Conservation (phyloP, 116 monocot genomes). For the Dioscorea cayenensis region DNA sequence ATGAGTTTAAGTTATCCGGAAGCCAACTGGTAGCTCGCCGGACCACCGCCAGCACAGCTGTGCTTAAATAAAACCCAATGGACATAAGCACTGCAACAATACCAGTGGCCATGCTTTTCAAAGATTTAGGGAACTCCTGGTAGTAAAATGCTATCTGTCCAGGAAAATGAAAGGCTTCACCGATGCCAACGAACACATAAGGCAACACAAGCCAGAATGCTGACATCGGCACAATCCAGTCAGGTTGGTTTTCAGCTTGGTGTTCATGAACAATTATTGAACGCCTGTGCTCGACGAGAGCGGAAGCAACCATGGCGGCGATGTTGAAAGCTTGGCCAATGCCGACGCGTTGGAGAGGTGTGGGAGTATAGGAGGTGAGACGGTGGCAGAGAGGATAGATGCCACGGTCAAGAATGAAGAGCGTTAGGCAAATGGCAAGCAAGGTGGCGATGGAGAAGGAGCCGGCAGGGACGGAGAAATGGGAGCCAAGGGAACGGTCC, state of each 20-base stretch:
- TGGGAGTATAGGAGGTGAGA: slow-evolving; percentile 4
- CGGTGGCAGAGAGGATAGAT: slow-evolving; percentile 5
- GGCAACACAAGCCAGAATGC: slow-evolving; percentile 28
- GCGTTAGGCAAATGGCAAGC: slow-evolving; percentile 2
- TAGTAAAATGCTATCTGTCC: slow-evolving; percentile 30
- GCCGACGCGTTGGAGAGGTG: slow-evolving; percentile 32
- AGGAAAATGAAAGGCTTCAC: slow-evolving; percentile 31
- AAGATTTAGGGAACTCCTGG: slow-evolving; percentile 30
- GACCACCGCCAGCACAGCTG: slow-evolving; percentile 7
- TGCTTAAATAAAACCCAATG: slow-evolving; percentile 23
- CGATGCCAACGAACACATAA: slow-evolving; percentile 12
- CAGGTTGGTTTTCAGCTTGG: not conserved
- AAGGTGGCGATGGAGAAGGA: not conserved
- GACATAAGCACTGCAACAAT: slow-evolving; percentile 17
- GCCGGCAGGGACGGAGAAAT: not conserved
- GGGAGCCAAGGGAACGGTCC: not conserved
- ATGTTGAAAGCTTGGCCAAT: slow-evolving; percentile 20
- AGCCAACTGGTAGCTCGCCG: slow-evolving; percentile 27
- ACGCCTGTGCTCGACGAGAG: slow-evolving; percentile 14
- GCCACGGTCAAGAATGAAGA: slow-evolving; percentile 24
- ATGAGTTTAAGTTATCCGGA: slow-evolving; percentile 24
- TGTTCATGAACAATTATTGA: not conserved
- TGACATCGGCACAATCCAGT: slow-evolving; percentile 7
- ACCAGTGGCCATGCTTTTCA: slow-evolving; percentile 23
- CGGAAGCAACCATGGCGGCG: slow-evolving; percentile 15